Evolutionary conservation across 345 rosid species (phyloP), one percentile per base, ranked within the genome.

Genomic region (Heritiera fomes): DNA sequence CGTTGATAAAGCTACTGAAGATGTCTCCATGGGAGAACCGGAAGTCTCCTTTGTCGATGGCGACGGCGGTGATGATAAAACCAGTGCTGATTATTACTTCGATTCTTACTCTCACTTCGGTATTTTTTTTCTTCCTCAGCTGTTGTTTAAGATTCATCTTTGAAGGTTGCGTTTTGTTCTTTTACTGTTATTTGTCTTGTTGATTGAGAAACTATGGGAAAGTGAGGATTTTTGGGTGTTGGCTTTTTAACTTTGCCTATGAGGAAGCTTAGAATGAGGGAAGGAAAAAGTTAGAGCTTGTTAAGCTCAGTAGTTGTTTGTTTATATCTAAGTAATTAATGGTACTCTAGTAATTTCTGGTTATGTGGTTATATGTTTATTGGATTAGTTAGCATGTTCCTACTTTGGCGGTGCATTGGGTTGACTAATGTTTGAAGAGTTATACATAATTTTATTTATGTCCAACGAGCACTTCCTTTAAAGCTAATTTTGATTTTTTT

Each of bases 101-200:
- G 97, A 95, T 84, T 95, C 99, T 8, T 93, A 95, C 87, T 92
- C 99, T 79, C 99, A 93, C 88, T 95, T 95, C 75, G 98, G 99
- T 95, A 88, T 53, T 79, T 17, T 47, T 63, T 70, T 73, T 45
- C 52, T 11, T 4, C 50, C 68, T 61, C 30, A 15, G 32, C 23
- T 12, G 34, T 45, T 50, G 6, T 9, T 23, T 72, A 65, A 4
- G 62, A 15, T 34, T 38, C 8, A 34, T 32, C 20, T 72, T 50
- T 75, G n/a, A 77, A 73, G 45, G 45, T 79, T 30, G 59, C 10
- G 6, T 30, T 62, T 67, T 73, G 18, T 62, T 20, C 3, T 76
- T 59, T 18, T 76, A 32, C 18, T 65, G 11, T 69, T 30, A 20
- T 65, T 41, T 4, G 7, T 46, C 28, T 53, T 52, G 60, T 52